phyloP scores from a whole-genome alignment of 371 early-diverging fungal genomes.

The Globomyces sp. region DNA sequence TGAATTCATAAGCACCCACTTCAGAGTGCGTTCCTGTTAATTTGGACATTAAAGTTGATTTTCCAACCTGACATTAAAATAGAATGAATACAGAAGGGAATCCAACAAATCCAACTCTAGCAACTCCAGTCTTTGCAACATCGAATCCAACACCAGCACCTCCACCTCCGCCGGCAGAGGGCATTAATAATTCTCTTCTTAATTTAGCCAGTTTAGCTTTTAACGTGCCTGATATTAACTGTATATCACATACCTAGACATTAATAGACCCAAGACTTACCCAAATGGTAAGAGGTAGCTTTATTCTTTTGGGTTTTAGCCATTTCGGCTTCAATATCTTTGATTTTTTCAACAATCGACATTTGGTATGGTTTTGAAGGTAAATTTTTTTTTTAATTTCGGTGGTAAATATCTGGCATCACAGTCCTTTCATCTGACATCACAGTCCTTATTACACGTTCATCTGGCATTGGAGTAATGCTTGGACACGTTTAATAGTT shows the following conservation, averaged over 20 bases:
- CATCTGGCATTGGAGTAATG: no score
- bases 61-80: conserved; percentile 68
- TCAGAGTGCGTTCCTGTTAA: conserved; percentile 96
- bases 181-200: conserved; percentile 89
- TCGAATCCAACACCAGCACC: conserved; percentile 77
- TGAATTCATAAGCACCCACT: conserved; percentile 68
- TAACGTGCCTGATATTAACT: conserved; percentile 16
- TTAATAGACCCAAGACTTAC: conserved; percentile 32
- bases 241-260: background rate
- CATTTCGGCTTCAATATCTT: conserved; percentile 81
- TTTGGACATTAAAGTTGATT: conserved; percentile 95
- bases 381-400: conserved; percentile 10
- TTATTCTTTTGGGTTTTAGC: conserved; percentile 94
- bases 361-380: conserved; percentile 32
- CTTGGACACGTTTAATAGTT: no score
- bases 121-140: conserved; percentile 47
- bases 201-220: conserved; percentile 73
- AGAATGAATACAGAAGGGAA: conserved; percentile 73
- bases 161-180: conserved; percentile 75
- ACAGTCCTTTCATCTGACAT: no score
- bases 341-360: conserved; percentile 69
- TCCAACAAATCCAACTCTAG: conserved; percentile 45
- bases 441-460: no score
- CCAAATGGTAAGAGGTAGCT: conserved; percentile 72
- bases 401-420: no score